phyloP scores from a whole-genome alignment of 148 eudicot species.

The Chenopodium formosanum region DNA sequence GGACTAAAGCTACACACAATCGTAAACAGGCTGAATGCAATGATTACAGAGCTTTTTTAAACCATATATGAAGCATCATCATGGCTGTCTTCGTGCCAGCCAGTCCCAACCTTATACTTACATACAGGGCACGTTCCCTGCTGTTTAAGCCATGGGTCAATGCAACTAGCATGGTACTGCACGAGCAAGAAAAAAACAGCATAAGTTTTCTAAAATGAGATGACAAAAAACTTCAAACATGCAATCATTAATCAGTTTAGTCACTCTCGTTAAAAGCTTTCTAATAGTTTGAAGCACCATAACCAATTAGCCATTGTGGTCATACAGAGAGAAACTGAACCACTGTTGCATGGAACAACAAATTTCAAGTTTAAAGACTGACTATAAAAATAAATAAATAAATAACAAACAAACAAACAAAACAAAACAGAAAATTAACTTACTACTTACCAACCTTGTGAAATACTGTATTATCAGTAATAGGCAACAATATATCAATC shows the following conservation, averaged over 20 bases:
- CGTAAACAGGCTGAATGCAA: background rate
- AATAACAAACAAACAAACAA: too few relatives aligned
- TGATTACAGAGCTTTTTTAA: constrained; percentile 15
- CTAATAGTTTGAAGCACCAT: background rate
- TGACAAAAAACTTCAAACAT: background rate
- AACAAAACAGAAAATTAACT: too few relatives aligned
- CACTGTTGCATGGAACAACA: background rate
- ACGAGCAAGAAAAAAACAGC: background rate
- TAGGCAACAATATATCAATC: too few relatives aligned
- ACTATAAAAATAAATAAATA: too few relatives aligned
- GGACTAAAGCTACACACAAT: background rate
- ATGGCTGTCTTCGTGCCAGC: constrained; percentile 53
- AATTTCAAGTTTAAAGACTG: background rate
- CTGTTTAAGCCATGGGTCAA: constrained; percentile 93
- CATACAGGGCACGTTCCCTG: constrained; percentile 97
- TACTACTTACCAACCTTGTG: too few relatives aligned
- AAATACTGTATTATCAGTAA: too few relatives aligned
- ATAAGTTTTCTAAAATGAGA: background rate
- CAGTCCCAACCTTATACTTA: constrained; percentile 69
- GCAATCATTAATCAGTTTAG: background rate
- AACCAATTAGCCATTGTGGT: background rate
- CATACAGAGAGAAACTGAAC: background rate
- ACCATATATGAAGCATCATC: constrained; percentile 67
- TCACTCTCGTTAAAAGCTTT: too few relatives aligned
- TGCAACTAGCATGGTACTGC: constrained; percentile 92